A percentile compares a stretch with the other conserved stretches of the same genome.
These are phyloP conservation scores for Metschnikowia cubensis DNA, from an alignment of 805 yeast genomes.

Conservation along the genomic window DNA sequence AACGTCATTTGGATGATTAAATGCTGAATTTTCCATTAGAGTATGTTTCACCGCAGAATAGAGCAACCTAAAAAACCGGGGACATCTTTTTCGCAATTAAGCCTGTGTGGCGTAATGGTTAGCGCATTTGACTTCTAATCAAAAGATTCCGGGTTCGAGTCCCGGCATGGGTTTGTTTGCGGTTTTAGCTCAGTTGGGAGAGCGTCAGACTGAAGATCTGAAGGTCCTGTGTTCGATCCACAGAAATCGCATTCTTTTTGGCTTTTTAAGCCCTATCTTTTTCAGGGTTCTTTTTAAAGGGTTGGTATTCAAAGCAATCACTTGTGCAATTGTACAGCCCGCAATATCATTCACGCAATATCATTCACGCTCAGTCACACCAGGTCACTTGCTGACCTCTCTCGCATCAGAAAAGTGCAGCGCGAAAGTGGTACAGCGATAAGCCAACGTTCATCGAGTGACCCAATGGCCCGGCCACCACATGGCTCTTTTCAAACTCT, in stretches of 20 bases:
- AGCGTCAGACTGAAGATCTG: constrained; percentile 21
- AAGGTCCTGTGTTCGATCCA: constrained; percentile 19
- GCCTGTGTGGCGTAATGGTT: constrained; percentile 20
- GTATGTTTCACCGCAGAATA: background rate
- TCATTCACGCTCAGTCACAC: no score
- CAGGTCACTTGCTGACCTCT: no score
- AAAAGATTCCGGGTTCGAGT: no score
- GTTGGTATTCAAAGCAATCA: no score
- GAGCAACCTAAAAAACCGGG: background rate
- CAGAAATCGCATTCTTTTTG: constrained; percentile 15
- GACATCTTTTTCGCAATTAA: background rate
- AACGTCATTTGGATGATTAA: no score
- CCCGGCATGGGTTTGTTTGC: constrained; percentile 18
- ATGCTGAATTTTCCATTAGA: no score
- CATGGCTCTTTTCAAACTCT: background rate
- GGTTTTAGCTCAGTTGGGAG: constrained; percentile 29
- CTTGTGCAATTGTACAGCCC: no score
- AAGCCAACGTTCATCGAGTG: background rate
- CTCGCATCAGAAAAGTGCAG: background rate
- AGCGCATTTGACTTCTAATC: constrained; percentile 18
- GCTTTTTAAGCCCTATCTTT: no score
- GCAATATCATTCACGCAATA: no score
- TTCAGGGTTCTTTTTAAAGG: no score
- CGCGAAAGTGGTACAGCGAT: background rate
- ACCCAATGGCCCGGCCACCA: background rate